These are phyloP conservation scores for Calonectria fujianensis DNA, from an alignment of 2,329 filamentous ascomycete genomes.

Conservation along the genomic window DNA sequence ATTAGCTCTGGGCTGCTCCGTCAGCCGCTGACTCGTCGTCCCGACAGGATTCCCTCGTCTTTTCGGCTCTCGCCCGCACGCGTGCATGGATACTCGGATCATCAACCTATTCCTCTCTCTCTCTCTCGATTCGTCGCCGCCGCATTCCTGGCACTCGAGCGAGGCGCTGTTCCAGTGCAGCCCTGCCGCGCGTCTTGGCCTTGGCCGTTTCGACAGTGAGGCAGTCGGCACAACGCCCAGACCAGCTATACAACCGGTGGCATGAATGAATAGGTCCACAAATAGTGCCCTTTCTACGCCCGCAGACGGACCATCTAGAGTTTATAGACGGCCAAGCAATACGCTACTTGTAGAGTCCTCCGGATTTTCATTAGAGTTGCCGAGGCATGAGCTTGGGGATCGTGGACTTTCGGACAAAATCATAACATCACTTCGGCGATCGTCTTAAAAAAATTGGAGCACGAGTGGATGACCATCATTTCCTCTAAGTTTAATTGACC, in stretches of 20 bases:
- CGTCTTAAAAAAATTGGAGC: background rate
- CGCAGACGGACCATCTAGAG: slow-evolving; percentile 17
- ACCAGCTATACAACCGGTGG: background rate
- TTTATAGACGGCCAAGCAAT: background rate
- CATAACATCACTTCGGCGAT: background rate
- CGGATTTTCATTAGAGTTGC: background rate
- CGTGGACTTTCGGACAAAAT: slow-evolving; percentile 6
- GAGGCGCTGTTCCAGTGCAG: background rate
- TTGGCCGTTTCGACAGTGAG: background rate
- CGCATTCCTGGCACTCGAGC: background rate
- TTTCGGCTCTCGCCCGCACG: background rate
- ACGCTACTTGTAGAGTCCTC: background rate
- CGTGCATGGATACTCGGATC: background rate
- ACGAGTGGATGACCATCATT: background rate
- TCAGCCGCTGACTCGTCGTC: background rate
- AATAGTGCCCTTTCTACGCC: background rate
- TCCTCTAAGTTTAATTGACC: slow-evolving; percentile 13
- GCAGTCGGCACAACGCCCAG: slow-evolving; percentile 1
- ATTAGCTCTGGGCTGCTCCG: background rate
- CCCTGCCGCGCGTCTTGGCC: slow-evolving; percentile 3
- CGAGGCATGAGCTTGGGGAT: slow-evolving; percentile 17
- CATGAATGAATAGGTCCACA: background rate
- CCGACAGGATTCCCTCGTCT: background rate
- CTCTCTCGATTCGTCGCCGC: background rate
- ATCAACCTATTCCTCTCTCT: background rate